phyloP scores from a whole-genome alignment of 768 basidiomycete genomes.

The Termitomyces sp. region DNA sequence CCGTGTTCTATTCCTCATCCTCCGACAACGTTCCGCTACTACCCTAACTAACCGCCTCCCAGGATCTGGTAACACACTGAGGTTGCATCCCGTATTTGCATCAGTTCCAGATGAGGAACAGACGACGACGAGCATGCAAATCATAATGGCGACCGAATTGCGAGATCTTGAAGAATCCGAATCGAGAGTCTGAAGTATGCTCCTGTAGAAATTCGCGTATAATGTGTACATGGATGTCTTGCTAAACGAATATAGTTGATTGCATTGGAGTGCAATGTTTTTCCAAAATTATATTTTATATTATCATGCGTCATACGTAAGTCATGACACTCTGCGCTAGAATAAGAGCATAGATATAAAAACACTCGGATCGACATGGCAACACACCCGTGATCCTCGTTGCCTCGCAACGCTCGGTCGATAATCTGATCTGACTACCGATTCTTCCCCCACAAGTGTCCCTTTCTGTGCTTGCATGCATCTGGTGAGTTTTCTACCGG shows the following conservation, averaged over 20 bases:
- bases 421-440: not conserved
- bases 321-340: too few species aligned
- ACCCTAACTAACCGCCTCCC: constrained; percentile 18
- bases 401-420: not conserved
- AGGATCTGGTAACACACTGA: not conserved
- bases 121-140: constrained; percentile 9
- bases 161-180: not conserved
- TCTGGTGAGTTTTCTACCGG: not conserved
- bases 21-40: constrained; percentile 24
- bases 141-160: not conserved
- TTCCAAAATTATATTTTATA: too few species aligned
- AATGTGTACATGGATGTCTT: not conserved
- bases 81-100: constrained; percentile 16
- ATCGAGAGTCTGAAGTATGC: not conserved
- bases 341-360: not conserved
- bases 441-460: not conserved
- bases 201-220: not conserved
- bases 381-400: not conserved
- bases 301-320: too few species aligned
- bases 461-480: not conserved
- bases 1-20: constrained; percentile 39
- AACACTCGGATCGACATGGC: too few species aligned
- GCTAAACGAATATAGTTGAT: too few species aligned
- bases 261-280: too few species aligned
- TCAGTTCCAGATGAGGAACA: constrained; percentile 21